phyloP scores from a whole-genome alignment of 352 stramenopile species.

The Phytophthora sojae region DNA sequence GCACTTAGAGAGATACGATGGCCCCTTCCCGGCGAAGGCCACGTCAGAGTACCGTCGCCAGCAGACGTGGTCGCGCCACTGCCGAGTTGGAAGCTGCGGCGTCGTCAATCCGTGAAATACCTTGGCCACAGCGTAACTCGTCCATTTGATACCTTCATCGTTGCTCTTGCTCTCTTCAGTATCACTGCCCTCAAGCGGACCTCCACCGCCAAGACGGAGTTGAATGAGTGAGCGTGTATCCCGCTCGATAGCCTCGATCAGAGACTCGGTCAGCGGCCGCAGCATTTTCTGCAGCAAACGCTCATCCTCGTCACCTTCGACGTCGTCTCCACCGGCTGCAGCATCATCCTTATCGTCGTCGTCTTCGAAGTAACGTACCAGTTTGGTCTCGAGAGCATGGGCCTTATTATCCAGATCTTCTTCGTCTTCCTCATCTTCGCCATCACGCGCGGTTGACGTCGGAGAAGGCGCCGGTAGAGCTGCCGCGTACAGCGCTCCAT shows the following conservation, averaged over 20 bases:
- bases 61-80: slow-evolving; percentile 70
- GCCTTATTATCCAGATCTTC: slow-evolving; percentile 42
- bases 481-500: slow-evolving; percentile 54
- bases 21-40: no score
- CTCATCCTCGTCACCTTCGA: slow-evolving; percentile 37
- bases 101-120: slow-evolving; percentile 82
- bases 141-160: slow-evolving; percentile 46
- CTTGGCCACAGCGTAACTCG: slow-evolving; percentile 73
- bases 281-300: slow-evolving; percentile 51
- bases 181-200: slow-evolving; percentile 18
- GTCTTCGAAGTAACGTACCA: slow-evolving; percentile 77
- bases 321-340: background rate
- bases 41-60: slow-evolving; percentile 76
- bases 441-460: slow-evolving; percentile 3
- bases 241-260: slow-evolving; percentile 65
- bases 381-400: slow-evolving; percentile 48
- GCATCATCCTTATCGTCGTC: slow-evolving; percentile 23
- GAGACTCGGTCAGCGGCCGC: slow-evolving; percentile 53
- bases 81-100: slow-evolving; percentile 60
- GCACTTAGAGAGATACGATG: no score
- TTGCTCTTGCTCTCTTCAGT: slow-evolving; percentile 27
- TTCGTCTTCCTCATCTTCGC: slow-evolving; percentile 27
- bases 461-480: slow-evolving; percentile 36
- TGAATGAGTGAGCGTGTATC: slow-evolving; percentile 54
- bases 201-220: slow-evolving; percentile 25